phyloP scores from a whole-genome alignment of 768 basidiomycete species.

The Trametes sanguinea region DNA sequence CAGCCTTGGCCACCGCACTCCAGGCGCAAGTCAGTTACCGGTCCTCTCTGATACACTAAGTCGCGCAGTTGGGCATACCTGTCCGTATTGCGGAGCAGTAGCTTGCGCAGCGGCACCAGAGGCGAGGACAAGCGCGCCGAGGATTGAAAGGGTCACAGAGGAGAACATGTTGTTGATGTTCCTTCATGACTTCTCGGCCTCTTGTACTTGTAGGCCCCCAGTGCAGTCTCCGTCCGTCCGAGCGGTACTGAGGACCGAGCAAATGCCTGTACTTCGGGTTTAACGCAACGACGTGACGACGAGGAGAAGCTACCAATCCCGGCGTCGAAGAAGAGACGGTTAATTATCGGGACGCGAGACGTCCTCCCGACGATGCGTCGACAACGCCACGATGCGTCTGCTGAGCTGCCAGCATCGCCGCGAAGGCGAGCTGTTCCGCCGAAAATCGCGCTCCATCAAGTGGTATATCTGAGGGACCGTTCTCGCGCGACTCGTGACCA shows the following conservation, averaged over 20 bases:
- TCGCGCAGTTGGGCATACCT: slow-evolving; percentile 15
- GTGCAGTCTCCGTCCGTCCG: neutral
- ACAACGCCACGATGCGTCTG: neutral
- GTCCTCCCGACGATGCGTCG: neutral
- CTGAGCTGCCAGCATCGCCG: neutral
- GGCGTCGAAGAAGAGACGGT: neutral
- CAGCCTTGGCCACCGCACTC: slow-evolving; percentile 58
- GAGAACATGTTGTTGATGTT: slow-evolving; percentile 16
- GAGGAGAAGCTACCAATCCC: neutral
- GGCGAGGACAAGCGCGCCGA: slow-evolving; percentile 23
- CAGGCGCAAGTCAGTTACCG: neutral
- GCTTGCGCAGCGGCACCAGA: slow-evolving; percentile 26
- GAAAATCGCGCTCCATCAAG: no score
- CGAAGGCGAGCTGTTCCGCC: no score
- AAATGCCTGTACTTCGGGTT: slow-evolving; percentile 20
- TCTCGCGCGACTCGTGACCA: no score
- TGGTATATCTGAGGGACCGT: no score
- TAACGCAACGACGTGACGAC: neutral
- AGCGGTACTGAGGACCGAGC: slow-evolving; percentile 8
- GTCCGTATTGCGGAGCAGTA: slow-evolving; percentile 31
- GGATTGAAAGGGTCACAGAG: slow-evolving; percentile 17
- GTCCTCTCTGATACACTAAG: neutral
- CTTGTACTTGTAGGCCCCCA: slow-evolving; percentile 4
- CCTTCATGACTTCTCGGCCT: neutral
- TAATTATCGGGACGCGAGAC: slow-evolving; percentile 8